These are phyloP conservation scores for Globisporangium paddicum DNA, from an alignment of 352 stramenopile genomes.

Conservation along the genomic window DNA sequence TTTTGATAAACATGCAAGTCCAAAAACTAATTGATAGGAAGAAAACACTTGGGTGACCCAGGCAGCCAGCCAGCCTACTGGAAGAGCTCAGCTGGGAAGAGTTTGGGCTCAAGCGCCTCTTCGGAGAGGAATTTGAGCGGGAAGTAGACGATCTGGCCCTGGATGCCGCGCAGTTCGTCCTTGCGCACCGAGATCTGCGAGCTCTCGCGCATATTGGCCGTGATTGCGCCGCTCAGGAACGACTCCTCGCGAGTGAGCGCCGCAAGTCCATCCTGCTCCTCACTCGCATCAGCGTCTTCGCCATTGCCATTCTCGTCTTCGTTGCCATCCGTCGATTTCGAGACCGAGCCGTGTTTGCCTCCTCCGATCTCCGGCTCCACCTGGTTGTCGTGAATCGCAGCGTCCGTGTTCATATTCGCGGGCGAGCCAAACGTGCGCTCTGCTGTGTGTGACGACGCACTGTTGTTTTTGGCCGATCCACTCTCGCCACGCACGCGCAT, in stretches of 20 bases:
- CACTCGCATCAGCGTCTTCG: not conserved
- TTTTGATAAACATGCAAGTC: too few species aligned
- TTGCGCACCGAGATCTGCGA: constrained; percentile 56
- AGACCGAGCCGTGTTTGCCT: not conserved
- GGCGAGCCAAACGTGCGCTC: constrained; percentile 9
- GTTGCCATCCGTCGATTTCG: not conserved
- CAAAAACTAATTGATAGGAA: not conserved
- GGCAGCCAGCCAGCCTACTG: constrained; percentile 28
- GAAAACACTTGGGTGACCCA: not conserved
- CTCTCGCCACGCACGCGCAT: constrained; percentile 8
- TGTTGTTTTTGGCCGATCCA: not conserved
- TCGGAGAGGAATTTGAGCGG: constrained; percentile 80
- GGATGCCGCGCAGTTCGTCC: constrained; percentile 60
- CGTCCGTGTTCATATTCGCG: constrained; percentile 2
- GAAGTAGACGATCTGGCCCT: constrained; percentile 85
- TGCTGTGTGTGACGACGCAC: not conserved
- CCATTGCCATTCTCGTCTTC: not conserved
- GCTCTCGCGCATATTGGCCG: constrained; percentile 66
- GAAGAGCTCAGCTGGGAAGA: constrained; percentile 77
- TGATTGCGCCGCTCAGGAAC: constrained; percentile 53
- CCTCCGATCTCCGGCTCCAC: constrained; percentile 9
- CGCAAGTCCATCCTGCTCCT: not conserved
- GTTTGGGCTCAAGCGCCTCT: constrained; percentile 76
- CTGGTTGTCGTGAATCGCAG: constrained; percentile 7
- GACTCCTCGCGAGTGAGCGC: constrained; percentile 21